A percentile compares a stretch with the other conserved stretches of the same genome.
phyloP scores from a whole-genome alignment of 306 rosid genomes.

The Gastrolobium bilobum region DNA sequence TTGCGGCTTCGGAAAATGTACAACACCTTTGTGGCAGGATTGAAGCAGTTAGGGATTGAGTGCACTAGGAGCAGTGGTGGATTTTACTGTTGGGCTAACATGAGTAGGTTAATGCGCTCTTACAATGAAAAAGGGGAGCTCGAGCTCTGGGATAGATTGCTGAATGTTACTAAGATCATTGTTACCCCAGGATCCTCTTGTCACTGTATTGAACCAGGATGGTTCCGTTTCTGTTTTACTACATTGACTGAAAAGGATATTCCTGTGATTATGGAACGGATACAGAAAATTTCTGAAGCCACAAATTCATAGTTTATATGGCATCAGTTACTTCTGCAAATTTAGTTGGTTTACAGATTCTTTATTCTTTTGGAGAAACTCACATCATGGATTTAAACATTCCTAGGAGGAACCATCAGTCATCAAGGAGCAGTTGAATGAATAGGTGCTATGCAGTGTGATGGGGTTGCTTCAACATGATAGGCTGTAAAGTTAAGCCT shows the following conservation, averaged over 20 bases:
- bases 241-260: constrained; percentile 73
- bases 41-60: constrained; percentile 80
- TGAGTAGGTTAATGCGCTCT: constrained; percentile 73
- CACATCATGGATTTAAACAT: neutral
- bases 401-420: constrained; percentile 34
- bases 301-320: constrained; percentile 65
- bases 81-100: constrained; percentile 92
- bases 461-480: constrained; percentile 31
- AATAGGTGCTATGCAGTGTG: constrained; percentile 13
- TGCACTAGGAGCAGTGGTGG: constrained; percentile 80
- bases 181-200: constrained; percentile 89
- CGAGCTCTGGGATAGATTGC: constrained; percentile 90
- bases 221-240: constrained; percentile 87
- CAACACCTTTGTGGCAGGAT: constrained; percentile 65
- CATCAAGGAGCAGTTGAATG: constrained; percentile 32
- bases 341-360: constrained; percentile 45
- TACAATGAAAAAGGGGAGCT: constrained; percentile 93
- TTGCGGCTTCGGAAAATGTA: constrained; percentile 62
- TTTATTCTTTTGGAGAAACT: constrained; percentile 52
- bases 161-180: constrained; percentile 78
- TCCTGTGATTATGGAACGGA: constrained; percentile 76
- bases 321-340: constrained; percentile 34
- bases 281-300: constrained; percentile 65
- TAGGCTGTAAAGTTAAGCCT: constrained; percentile 21
- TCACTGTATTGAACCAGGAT: constrained; percentile 92